Conservation (phyloP, 2,329 filamentous ascomycete genomes). For the Sporothrix inflata region DNA sequence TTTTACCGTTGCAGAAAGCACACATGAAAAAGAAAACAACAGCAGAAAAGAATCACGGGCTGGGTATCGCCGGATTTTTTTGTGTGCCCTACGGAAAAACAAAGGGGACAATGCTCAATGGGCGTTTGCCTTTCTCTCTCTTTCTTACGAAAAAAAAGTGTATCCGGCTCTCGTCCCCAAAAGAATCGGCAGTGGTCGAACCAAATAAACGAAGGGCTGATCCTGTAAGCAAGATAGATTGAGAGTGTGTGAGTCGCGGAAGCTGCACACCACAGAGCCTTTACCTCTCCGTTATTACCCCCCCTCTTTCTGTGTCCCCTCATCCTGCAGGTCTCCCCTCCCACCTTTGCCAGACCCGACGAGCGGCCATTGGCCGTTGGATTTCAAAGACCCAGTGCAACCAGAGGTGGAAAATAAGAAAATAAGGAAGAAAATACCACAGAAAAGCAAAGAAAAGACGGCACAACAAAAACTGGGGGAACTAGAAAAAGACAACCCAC, state of each 20-base stretch:
- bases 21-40: background rate
- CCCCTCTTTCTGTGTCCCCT: conserved; percentile 23
- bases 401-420: background rate
- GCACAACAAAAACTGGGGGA: background rate
- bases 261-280: conserved; percentile 7
- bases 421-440: background rate
- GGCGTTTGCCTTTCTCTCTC: background rate
- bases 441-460: background rate
- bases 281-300: background rate
- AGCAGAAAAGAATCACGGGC: background rate
- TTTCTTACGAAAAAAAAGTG: background rate
- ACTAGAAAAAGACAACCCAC: background rate
- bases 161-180: background rate
- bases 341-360: background rate
- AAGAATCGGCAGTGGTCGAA: conserved; percentile 2
- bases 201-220: conserved; percentile 23
- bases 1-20: background rate
- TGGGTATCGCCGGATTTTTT: background rate
- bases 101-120: background rate
- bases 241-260: background rate
- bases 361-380: conserved; percentile 1
- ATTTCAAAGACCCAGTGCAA: background rate
- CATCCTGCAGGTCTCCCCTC: conserved; percentile 21
- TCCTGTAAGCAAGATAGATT: conserved; percentile 21
- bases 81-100: conserved; percentile 11